phyloP scores from a whole-genome alignment of 345 rosid species.

The Arabis alpina region DNA sequence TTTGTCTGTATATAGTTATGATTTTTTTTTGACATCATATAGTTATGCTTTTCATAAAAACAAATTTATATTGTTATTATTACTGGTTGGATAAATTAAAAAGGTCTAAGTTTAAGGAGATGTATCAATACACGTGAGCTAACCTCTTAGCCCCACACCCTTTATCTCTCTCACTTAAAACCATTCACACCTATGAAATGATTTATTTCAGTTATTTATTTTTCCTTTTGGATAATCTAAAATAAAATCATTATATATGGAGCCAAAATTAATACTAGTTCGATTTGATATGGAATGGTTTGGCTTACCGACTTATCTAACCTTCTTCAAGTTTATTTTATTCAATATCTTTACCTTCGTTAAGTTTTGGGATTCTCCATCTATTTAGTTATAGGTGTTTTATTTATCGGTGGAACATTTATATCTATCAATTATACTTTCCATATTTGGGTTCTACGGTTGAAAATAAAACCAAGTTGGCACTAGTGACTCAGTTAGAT shows the following conservation, averaged over 20 bases:
- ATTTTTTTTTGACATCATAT: background rate
- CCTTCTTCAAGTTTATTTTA: background rate
- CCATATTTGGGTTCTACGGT: constrained; percentile 26
- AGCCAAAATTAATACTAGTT: constrained; percentile 8
- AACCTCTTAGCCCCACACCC: constrained; percentile 70
- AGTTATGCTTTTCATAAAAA: no score
- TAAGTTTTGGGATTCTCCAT: constrained; percentile 14
- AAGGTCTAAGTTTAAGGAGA: constrained; percentile 50
- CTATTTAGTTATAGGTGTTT: background rate
- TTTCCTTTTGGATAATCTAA: constrained; percentile 23
- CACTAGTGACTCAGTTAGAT: constrained; percentile 18
- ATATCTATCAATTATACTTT: constrained; percentile 22
- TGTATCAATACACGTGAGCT: constrained; percentile 83
- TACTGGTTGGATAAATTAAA: constrained; percentile 25
- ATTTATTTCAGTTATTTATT: constrained; percentile 26
- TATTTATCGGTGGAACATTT: constrained; percentile 17
- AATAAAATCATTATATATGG: background rate
- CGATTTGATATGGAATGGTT: background rate
- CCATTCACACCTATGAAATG: constrained; percentile 50
- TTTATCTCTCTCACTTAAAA: constrained; percentile 53
- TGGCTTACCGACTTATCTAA: constrained; percentile 7
- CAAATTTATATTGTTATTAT: background rate
- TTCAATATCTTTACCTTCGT: background rate
- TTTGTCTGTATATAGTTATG: constrained; percentile 1
- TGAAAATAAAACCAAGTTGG: constrained; percentile 22